phyloP scores from a whole-genome alignment of 164 flowering plant genomes.

The Nelumbo lutea region DNA sequence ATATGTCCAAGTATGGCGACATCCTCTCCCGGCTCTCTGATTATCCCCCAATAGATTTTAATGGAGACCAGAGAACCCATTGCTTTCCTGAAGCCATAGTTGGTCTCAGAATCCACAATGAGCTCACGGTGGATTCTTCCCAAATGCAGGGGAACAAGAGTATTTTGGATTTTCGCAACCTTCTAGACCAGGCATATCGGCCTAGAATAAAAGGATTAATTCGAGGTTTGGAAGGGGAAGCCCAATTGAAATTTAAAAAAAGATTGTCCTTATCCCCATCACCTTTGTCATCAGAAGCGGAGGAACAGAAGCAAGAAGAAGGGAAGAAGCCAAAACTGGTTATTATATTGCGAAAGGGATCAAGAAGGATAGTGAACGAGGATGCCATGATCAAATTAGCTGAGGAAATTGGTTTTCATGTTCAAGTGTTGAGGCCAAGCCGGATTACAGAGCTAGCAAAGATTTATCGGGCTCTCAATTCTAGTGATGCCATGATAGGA shows the following conservation, averaged over 20 bases:
- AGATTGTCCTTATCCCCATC: constrained; percentile 14
- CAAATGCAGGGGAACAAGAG: constrained; percentile 43
- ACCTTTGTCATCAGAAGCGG: constrained; percentile 1
- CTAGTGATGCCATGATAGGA: constrained; percentile 86
- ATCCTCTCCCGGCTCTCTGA: constrained; percentile 63
- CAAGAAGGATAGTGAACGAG: constrained; percentile 69
- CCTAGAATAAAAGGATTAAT: constrained; percentile 60
- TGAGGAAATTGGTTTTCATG: constrained; percentile 63
- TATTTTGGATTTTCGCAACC: constrained; percentile 57
- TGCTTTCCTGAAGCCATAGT: constrained; percentile 79
- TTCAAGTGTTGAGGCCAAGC: constrained; percentile 58
- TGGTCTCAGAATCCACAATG: constrained; percentile 84
- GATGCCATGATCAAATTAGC: constrained; percentile 54
- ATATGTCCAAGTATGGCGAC: constrained; percentile 68
- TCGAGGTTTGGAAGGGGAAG: constrained; percentile 36
- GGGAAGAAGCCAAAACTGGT: constrained; percentile 53
- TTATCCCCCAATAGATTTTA: constrained; percentile 63
- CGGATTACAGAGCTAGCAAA: constrained; percentile 66
- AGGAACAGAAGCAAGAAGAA: constrained; percentile 2
- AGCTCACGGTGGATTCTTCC: constrained; percentile 61
- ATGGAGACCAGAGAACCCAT: constrained; percentile 50
- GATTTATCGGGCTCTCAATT: constrained; percentile 60
- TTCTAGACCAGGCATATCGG: constrained; percentile 60
- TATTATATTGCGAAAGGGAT: constrained; percentile 65
- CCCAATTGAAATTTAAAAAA: constrained; percentile 8